Percentiles rank a stretch among this genome's conserved stretches.
These are phyloP conservation scores for Backusella psychrophila DNA, from an alignment of 192 early-diverging fungal genomes.

Conservation along the genomic window DNA sequence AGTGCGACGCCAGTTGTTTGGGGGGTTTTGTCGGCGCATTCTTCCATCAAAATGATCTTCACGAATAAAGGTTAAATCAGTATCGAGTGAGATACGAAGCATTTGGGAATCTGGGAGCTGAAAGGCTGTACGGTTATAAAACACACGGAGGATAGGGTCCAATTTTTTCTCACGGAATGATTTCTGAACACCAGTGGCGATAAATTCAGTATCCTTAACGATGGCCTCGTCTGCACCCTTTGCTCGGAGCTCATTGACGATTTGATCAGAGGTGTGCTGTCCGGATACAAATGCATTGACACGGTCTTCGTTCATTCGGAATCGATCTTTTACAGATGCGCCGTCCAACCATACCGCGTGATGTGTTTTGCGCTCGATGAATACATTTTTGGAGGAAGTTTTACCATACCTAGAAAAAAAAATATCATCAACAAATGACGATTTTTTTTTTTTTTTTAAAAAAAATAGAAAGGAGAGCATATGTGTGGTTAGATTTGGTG, in stretches of 20 bases:
- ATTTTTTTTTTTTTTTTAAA: background rate
- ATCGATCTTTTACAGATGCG: constrained; percentile 81
- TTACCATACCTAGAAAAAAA: constrained; percentile 32
- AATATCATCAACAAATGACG: background rate
- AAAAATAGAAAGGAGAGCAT: background rate
- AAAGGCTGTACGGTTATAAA: constrained; percentile 98
- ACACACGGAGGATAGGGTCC: constrained; percentile 82
- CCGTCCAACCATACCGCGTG: constrained; percentile 58
- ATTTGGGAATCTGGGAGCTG: constrained; percentile 93
- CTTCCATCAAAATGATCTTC: constrained; percentile 82
- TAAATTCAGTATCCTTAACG: constrained; percentile 33
- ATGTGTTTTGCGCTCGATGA: constrained; percentile 38
- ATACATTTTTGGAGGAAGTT: constrained; percentile 26
- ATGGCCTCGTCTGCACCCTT: constrained; percentile 57
- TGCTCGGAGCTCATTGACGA: constrained; percentile 74
- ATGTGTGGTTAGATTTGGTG: background rate
- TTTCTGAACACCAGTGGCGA: constrained; percentile 73
- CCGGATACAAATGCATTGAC: constrained; percentile 85
- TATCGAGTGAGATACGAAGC: constrained; percentile 93
- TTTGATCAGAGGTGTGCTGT: constrained; percentile 68
- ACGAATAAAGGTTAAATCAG: constrained; percentile 93
- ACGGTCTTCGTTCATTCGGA: constrained; percentile 90
- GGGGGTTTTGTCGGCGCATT: constrained; percentile 53
- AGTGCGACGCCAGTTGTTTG: constrained; percentile 88
- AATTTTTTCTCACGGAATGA: constrained; percentile 70